Evolutionary conservation across 1,139 yeast species (phyloP).

Genomic region (Suhomyces anneliseae): DNA sequence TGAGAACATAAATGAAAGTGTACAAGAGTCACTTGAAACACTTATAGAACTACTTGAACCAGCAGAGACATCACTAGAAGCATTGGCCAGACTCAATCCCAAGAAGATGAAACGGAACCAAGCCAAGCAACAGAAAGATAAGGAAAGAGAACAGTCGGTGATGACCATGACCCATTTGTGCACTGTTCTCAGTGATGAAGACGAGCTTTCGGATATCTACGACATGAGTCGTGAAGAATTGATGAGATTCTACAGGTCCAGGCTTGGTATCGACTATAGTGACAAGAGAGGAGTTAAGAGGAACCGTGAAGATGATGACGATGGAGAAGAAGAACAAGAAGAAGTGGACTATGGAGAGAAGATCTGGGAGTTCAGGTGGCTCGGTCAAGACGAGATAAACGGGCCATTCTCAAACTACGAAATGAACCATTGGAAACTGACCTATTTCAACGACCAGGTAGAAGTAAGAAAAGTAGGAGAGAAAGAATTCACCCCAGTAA

Average conservation of each 20-base stretch:
- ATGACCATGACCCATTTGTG: constrained; percentile 51
- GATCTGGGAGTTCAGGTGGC: constrained; percentile 67
- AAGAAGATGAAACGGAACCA: constrained; percentile 22
- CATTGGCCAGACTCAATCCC: constrained; percentile 47
- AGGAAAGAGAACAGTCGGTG: constrained; percentile 27
- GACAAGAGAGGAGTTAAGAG: constrained; percentile 10
- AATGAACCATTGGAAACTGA: constrained; percentile 59
- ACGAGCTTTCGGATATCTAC: constrained; percentile 47
- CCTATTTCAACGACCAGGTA: constrained; percentile 55
- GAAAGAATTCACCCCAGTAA: constrained; percentile 27
- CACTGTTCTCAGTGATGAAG: constrained; percentile 42
- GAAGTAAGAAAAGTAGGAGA: constrained; percentile 41
- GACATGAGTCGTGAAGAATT: constrained; percentile 61
- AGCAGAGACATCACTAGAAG: constrained; percentile 66
- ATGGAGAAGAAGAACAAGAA: constrained; percentile 4
- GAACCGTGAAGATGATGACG: constrained; percentile 1
- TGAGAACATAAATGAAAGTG: constrained; percentile 12
- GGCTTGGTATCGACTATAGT: constrained; percentile 46
- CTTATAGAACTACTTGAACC: constrained; percentile 51
- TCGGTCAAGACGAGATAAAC: constrained; percentile 45
- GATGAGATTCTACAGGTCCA: constrained; percentile 49
- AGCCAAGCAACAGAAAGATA: constrained; percentile 4
- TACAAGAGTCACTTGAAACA: constrained; percentile 28
- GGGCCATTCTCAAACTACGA: constrained; percentile 62
- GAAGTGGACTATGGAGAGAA: constrained; percentile 31